Evolutionary conservation across 176 grass and related monocot species (phyloP), one percentile per base, ranked within the genome.

Genomic region (Secale cereale): DNA sequence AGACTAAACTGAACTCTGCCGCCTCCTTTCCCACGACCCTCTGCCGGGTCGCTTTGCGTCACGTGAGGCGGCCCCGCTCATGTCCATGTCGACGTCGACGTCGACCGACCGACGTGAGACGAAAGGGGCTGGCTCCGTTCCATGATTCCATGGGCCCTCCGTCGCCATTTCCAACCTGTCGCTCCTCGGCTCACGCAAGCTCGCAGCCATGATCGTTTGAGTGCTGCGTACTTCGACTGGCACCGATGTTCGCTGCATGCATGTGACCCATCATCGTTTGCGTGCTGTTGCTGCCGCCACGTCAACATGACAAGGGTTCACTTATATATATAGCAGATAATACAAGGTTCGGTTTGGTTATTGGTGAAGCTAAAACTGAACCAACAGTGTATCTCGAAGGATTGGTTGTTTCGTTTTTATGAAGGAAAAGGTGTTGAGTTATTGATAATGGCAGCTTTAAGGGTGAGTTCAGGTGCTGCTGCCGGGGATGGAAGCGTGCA

Each of bases 31-130:
- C 26, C 59, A 22, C 36, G 6, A 20, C 10, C 5, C 16, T 25
- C 32, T 62, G 78, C 59, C 35, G 14, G 37, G 26, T 4, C 60
- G 37, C 68, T 76, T 78, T 78, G 33, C 23, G 4, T 4, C 79
- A 87, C 66, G 84, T 90, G 84, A 46, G 46, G 66, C 82, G 79
- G 84, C 59, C 79, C 87, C 59, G 15, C 19, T 52, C n/a, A n/a
- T n/a, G 11, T 35, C 35, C 22, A 78, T 65, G 41, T 20, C 57
- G 62, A 35, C 1, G 30, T 9, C 46, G 46, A 5, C 14, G 48
- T 52, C 19, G 19, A 57, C 20, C 54, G 54, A 57, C 54, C 19
- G 54, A 22, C 54, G 54, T 17, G 19, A 57, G 7, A 3, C 2
- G 5, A 30, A 72, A 17, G 67, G 23, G n/a, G 25, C 1, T 25